Evolutionary conservation across 495 filamentous ascomycete species (phyloP).

Genomic region (Annulohypoxylon moriforme): DNA sequence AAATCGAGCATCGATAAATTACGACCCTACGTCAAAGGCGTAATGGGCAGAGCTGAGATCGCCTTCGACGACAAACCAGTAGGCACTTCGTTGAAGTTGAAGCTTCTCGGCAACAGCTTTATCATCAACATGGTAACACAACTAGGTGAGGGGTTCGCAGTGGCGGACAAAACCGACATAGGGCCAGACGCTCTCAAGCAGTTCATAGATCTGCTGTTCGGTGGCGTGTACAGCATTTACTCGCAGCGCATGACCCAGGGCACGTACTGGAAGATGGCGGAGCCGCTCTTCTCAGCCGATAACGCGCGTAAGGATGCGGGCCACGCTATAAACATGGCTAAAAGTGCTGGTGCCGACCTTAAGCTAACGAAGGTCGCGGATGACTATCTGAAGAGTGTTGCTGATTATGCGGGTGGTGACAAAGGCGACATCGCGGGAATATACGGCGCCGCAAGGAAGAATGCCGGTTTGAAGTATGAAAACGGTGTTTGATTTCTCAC

Average conservation of each 20-base stretch:
- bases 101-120: constrained; percentile 89
- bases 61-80: constrained; percentile 71
- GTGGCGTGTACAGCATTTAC: constrained; percentile 75
- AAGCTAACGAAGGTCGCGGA: constrained; percentile 74
- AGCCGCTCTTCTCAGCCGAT: constrained; percentile 89
- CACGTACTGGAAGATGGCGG: constrained; percentile 70
- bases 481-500: constrained; percentile 51
- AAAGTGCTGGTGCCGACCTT: constrained; percentile 70
- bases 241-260: constrained; percentile 77
- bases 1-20: constrained; percentile 69
- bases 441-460: constrained; percentile 79
- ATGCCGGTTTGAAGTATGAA: constrained; percentile 77
- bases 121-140: constrained; percentile 84
- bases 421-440: constrained; percentile 87
- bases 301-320: constrained; percentile 85
- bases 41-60: constrained; percentile 77
- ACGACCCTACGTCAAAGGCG: constrained; percentile 80
- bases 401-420: constrained; percentile 70
- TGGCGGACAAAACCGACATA: constrained; percentile 84
- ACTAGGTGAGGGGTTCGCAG: constrained; percentile 77
- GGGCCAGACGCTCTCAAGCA: constrained; percentile 75
- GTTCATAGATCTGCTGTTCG: constrained; percentile 73
- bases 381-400: constrained; percentile 69
- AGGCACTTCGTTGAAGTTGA: constrained; percentile 72
- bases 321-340: constrained; percentile 77